Percentiles rank a stretch among this genome's conserved stretches.
These are phyloP conservation scores for Saccharomyces hybrid DNA, from an alignment of 1,139 yeast genomes.

Conservation along the genomic window DNA sequence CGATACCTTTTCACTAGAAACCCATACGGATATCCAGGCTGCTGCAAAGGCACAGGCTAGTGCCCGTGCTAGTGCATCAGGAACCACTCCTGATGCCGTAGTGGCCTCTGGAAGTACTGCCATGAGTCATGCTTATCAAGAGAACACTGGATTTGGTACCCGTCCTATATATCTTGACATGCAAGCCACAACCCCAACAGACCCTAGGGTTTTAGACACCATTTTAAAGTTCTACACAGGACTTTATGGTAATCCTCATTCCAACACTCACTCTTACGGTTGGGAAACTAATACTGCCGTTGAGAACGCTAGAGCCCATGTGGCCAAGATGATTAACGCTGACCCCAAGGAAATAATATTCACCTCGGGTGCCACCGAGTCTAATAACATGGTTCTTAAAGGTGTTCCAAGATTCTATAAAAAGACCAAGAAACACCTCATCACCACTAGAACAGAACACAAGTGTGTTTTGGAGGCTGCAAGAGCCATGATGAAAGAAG, in stretches of 20 bases:
- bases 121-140: constrained; percentile 33
- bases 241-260: constrained; percentile 93
- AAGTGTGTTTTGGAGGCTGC: constrained; percentile 96
- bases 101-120: constrained; percentile 29
- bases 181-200: constrained; percentile 98
- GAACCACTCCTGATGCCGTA: constrained; percentile 14
- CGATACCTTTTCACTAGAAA: constrained; percentile 25
- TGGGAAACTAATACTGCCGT: constrained; percentile 97
- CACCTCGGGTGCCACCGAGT: constrained; percentile 97
- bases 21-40: constrained; percentile 30
- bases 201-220: constrained; percentile 89
- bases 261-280: constrained; percentile 95
- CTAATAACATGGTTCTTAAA: constrained; percentile 87
- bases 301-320: constrained; percentile 72
- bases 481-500: constrained; percentile 91
- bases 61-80: constrained; percentile 17
- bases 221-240: constrained; percentile 93
- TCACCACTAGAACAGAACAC: constrained; percentile 95
- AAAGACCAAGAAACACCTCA: constrained; percentile 84
- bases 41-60: constrained; percentile 29
- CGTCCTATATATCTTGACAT: constrained; percentile 90
- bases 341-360: constrained; percentile 95
- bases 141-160: constrained; percentile 44
- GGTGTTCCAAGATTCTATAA: constrained; percentile 93
- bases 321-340: constrained; percentile 80